Percentiles rank a stretch among this genome's conserved stretches.
Conservation (phyloP, 441 rosid genomes). For the Raphanus hybrid region DNA sequence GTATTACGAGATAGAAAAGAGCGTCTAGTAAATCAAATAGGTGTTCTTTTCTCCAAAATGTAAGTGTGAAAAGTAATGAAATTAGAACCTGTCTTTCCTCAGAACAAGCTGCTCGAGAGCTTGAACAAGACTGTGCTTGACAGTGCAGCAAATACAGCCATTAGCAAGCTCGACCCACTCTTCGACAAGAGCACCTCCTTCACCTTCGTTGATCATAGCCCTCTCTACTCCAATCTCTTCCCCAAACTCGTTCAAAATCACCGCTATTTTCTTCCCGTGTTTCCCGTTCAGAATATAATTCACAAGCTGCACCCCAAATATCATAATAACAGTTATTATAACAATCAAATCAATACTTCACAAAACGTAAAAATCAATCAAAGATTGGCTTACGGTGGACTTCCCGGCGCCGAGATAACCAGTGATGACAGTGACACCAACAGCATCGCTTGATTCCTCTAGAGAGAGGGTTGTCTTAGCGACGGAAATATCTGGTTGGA, state of each 20-base stretch:
- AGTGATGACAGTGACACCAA: too few species aligned
- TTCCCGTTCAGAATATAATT: constrained; percentile 75
- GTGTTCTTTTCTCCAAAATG: background rate
- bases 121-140: constrained; percentile 94
- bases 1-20: constrained; percentile 12
- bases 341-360: too few species aligned
- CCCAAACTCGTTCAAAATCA: constrained; percentile 94
- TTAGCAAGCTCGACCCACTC: constrained; percentile 98
- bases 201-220: constrained; percentile 96
- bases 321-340: too few species aligned
- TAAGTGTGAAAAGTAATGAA: background rate
- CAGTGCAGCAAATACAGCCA: constrained; percentile 92
- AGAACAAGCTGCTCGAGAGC: constrained; percentile 92
- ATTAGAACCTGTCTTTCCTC: constrained; percentile 55
- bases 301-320: constrained; percentile 61
- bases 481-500: constrained; percentile 34
- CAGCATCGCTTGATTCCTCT: too few species aligned
- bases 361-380: too few species aligned
- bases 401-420: too few species aligned
- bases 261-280: constrained; percentile 92
- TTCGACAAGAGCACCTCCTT: constrained; percentile 83
- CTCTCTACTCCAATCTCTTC: constrained; percentile 98
- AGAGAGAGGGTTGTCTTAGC: background rate
- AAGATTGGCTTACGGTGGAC: too few species aligned
- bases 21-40: background rate